Evolutionary conservation across 2,329 filamentous ascomycete genomes (phyloP), one percentile per base, ranked within the genome.

Genomic region (Malbranchea zuffiana): DNA sequence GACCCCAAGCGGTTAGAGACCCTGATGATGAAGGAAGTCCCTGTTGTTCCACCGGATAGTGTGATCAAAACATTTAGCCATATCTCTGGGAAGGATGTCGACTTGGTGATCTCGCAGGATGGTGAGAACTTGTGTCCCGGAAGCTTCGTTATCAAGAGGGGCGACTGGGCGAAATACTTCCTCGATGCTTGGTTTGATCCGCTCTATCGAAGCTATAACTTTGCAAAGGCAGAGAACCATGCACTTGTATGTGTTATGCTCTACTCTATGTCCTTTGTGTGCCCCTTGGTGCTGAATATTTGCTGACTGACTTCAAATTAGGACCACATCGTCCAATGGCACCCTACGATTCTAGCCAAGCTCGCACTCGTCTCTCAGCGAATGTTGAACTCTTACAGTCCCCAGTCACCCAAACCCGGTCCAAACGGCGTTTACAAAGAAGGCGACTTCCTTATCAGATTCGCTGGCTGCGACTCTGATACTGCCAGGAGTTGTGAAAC

Each of bases 101-200:
- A 93, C 47, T 68, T 96, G 10, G 72, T 95, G 25, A 58, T 95
- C 24, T 81, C 82, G 5, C 86, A 95, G 61, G 90, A 98, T 54
- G 74, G 72, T 32, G 79, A 82, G 23, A 87, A 88, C 4, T 56
- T 98, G 36, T 75, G 76, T 17, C 72, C 78, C 11, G 76, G 75
- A 7, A 94, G 84, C 60, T 80, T 94, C 44, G 66, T 96, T 10
- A 56, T 98, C 8, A 72, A 77, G 44, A 83, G 81, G 43, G 85
- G 87, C 15, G 84, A 90, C 38, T 98, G 88, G 84, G 82, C 83
- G 29, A 82, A 81, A 53, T 98, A 82, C 66, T 84, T 98, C 54
- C 62, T 96, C 12, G 90, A 98, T 56, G 81, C 83, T 1, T 98
- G 90, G 90, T 93, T 90, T 54, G 86, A 96, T 56, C 90, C 90